Percentiles rank a stretch among this genome's conserved stretches.
These are phyloP conservation scores for Leishmania guyanensis DNA, from an alignment of 208 protist species.

Conservation along the genomic window DNA sequence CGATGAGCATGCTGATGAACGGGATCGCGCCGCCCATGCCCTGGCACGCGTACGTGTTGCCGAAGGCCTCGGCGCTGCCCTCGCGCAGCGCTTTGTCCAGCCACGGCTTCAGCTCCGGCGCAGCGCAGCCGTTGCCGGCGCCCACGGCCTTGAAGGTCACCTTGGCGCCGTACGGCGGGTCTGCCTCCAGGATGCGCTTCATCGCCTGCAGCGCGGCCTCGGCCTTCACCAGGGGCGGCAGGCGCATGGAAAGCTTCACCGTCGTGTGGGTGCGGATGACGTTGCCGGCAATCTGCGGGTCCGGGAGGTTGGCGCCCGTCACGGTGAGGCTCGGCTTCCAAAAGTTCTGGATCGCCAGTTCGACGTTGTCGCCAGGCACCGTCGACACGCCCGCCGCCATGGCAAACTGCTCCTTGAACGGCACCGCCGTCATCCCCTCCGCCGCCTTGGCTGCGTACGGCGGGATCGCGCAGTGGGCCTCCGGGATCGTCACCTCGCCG, in stretches of 20 bases:
- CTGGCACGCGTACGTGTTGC: constrained; percentile 66
- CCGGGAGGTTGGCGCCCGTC: constrained; percentile 90
- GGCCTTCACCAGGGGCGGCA: constrained; percentile 86
- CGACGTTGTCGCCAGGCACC: constrained; percentile 56
- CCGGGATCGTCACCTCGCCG: constrained; percentile 85
- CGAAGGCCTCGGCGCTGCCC: constrained; percentile 80
- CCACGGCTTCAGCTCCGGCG: constrained; percentile 82
- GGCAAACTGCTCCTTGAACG: constrained; percentile 68
- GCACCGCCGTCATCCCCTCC: constrained; percentile 58
- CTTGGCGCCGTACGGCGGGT: constrained; percentile 92
- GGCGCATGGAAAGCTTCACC: constrained; percentile 93
- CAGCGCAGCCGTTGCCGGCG: constrained; percentile 84
- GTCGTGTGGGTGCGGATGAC: constrained; percentile 90
- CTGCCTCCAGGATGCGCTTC: constrained; percentile 73
- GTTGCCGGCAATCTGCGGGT: constrained; percentile 86
- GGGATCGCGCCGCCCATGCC: constrained; percentile 94
- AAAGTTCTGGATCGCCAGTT: constrained; percentile 87
- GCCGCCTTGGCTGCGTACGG: constrained; percentile 19
- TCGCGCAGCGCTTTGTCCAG: constrained; percentile 68
- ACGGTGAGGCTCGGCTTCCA: constrained; percentile 94
- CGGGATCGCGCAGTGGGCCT: constrained; percentile 65
- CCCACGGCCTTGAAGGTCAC: constrained; percentile 75
- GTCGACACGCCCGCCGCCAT: constrained; percentile 41
- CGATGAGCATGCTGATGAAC: constrained; percentile 93
- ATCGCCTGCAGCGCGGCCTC: constrained; percentile 47